Base-by-base conservation (phyloP, 202 grass and related monocot genomes). In the Brachypodium distachyon region DNA sequence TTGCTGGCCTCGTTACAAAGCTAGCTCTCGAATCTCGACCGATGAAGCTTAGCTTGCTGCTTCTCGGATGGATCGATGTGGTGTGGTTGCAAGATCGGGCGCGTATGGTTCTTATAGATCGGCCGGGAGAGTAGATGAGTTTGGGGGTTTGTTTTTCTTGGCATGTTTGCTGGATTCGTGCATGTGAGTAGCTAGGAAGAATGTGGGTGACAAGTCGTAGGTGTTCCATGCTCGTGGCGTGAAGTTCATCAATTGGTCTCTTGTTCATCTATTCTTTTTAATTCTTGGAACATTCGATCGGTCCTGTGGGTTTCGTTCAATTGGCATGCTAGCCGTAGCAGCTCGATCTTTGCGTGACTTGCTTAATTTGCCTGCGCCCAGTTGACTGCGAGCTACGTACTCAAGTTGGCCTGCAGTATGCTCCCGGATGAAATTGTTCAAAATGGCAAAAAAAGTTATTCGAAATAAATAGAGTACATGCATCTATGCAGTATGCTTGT, bases 131-230 rank as follows among this genome's bases (percentile, higher is more conserved):
- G 6, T 25, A 66, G 37, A 56, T 52, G 9, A 59, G 7, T 17
- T 32, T 50, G 12, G 27, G 64, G 14, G 26, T 36, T 6, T 3
- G 76, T 41, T 66, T 23, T 36, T 88, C 81, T 88, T 88, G 62
- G 81, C 81, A 80, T 88, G 86, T 73, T 49, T 76, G 64, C 81
- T 49, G 76, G 69, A 80, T 84, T 76, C 27, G 21, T 68, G 67
- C 4, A 83, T 13, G 58, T 44, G 29, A 25, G 70, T 32, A 49
- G 69, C n/a, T n/a, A n/a, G n/a, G n/a, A n/a, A n/a, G 38, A 67
- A 49, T 50, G 76, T 56, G 51, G 77, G 64, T 70, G 86, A 64
- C 29, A 81, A 72, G 56, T 40, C 59, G 71, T 72, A 77, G 86
- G 55, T 88, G 81, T 1, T 56, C 64, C 86, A 88, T 66, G 70